phyloP scores from a whole-genome alignment of 345 rosid genomes.

The Garcia nutans region DNA sequence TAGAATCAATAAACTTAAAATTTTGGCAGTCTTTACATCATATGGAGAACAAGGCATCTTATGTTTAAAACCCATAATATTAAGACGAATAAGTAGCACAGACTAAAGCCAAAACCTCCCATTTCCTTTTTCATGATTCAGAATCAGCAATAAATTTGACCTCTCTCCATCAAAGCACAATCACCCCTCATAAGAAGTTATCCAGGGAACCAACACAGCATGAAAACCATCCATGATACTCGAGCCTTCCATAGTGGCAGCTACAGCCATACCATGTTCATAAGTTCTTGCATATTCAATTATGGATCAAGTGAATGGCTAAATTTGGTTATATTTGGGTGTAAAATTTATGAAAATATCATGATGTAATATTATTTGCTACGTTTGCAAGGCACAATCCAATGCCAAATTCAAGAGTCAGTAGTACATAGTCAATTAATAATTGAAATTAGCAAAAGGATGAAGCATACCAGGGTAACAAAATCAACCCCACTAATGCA shows the following conservation, averaged over 20 bases:
- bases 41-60: not conserved
- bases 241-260: not conserved
- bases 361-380: not conserved
- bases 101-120: no score
- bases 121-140: not conserved
- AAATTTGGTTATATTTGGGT: not conserved
- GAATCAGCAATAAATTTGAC: not conserved
- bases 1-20: not conserved
- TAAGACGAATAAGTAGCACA: not conserved
- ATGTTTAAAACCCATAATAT: not conserved
- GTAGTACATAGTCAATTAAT: no score
- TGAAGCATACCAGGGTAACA: constrained; percentile 63
- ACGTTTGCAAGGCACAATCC: not conserved
- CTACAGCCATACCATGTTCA: not conserved
- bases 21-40: not conserved
- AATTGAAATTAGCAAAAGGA: not conserved
- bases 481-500: constrained; percentile 79
- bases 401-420: not conserved
- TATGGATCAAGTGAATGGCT: not conserved
- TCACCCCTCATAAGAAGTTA: not conserved
- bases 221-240: not conserved
- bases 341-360: not conserved
- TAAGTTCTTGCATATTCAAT: not conserved
- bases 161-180: not conserved
- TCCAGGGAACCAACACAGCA: not conserved